Conservation (phyloP, 2,329 filamentous ascomycete species). For the Shiraia sp. region DNA sequence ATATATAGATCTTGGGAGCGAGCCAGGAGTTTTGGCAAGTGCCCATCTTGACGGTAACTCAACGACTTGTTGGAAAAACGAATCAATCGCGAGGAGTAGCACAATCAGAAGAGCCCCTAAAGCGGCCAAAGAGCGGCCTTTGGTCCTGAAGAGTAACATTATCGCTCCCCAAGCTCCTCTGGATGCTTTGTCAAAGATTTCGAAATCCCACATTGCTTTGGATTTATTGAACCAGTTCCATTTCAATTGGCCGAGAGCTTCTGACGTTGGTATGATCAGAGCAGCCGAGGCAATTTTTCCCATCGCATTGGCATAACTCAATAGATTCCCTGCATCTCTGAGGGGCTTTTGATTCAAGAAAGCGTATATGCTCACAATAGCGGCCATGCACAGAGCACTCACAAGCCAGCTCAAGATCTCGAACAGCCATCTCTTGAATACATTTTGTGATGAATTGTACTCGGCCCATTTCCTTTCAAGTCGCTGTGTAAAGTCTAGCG, state of each 20-base stretch:
- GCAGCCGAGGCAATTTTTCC: slow-evolving; percentile 23
- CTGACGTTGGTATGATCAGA: slow-evolving; percentile 24
- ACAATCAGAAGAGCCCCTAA: slow-evolving; percentile 7
- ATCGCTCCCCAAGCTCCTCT: slow-evolving; percentile 16
- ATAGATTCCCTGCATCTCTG: background rate
- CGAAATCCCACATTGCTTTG: slow-evolving; percentile 33
- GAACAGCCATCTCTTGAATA: slow-evolving; percentile 18
- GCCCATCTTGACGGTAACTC: slow-evolving; percentile 28
- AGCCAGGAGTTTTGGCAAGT: slow-evolving; percentile 6
- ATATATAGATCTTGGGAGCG: slow-evolving; percentile 8
- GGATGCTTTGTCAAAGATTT: slow-evolving; percentile 34
- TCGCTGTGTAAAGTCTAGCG: slow-evolving; percentile 17
- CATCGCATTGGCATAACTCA: slow-evolving; percentile 14
- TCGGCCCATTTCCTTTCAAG: slow-evolving; percentile 15
- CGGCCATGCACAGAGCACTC: slow-evolving; percentile 17
- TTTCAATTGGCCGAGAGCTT: slow-evolving; percentile 33
- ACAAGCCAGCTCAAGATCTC: slow-evolving; percentile 17
- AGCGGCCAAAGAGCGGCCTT: slow-evolving; percentile 16
- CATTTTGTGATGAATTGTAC: slow-evolving; percentile 12
- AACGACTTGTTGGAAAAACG: slow-evolving; percentile 16
- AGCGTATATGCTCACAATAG: slow-evolving; percentile 8
- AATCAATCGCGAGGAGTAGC: slow-evolving; percentile 13
- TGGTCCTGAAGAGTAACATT: slow-evolving; percentile 16
- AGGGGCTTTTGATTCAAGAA: background rate
- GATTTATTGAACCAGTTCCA: slow-evolving; percentile 28